Conservation (phyloP, 2,329 filamentous ascomycete genomes). For the Herpotrichia juniperi region DNA sequence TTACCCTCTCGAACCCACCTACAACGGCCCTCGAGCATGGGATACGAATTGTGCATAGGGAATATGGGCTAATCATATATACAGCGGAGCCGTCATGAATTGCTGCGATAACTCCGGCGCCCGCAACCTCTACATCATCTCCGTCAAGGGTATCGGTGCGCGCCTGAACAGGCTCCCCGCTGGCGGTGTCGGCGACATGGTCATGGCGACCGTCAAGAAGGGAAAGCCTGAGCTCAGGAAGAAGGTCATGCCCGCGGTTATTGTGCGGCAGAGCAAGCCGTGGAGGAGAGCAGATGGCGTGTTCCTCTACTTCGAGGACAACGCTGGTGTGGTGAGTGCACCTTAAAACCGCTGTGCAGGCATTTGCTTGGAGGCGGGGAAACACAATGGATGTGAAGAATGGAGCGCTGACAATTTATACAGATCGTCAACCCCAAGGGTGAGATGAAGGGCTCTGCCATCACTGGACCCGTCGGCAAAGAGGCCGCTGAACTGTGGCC, state of each 20-base stretch:
- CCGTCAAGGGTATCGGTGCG: slow-evolving; percentile 97
- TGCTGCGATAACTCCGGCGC: slow-evolving; percentile 99
- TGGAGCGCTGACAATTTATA: neutral
- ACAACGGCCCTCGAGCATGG: slow-evolving; percentile 3
- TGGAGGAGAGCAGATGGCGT: slow-evolving; percentile 99
- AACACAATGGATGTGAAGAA: neutral
- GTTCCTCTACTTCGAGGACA: slow-evolving; percentile 99
- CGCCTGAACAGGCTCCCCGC: slow-evolving; percentile 97
- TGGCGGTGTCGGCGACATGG: slow-evolving; percentile 99
- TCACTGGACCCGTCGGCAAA: slow-evolving; percentile 99
- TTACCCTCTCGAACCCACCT: slow-evolving; percentile 13
- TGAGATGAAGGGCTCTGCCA: slow-evolving; percentile 99
- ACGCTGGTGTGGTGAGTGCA: slow-evolving; percentile 91
- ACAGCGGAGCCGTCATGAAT: slow-evolving; percentile 98
- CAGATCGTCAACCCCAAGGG: slow-evolving; percentile 99
- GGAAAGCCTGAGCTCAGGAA: slow-evolving; percentile 99
- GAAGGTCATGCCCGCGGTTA: slow-evolving; percentile 99
- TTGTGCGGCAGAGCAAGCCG: slow-evolving; percentile 98
- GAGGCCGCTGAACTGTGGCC: slow-evolving; percentile 99
- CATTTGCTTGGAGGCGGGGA: neutral
- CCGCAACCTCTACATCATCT: slow-evolving; percentile 99
- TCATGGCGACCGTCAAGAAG: slow-evolving; percentile 99
- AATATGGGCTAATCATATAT: slow-evolving; percentile 34
- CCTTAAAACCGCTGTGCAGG: neutral
- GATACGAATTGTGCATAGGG: neutral